These are phyloP conservation scores for Cladosporium sp. DNA, from an alignment of 2,329 filamentous ascomycete genomes.

Conservation along the genomic window DNA sequence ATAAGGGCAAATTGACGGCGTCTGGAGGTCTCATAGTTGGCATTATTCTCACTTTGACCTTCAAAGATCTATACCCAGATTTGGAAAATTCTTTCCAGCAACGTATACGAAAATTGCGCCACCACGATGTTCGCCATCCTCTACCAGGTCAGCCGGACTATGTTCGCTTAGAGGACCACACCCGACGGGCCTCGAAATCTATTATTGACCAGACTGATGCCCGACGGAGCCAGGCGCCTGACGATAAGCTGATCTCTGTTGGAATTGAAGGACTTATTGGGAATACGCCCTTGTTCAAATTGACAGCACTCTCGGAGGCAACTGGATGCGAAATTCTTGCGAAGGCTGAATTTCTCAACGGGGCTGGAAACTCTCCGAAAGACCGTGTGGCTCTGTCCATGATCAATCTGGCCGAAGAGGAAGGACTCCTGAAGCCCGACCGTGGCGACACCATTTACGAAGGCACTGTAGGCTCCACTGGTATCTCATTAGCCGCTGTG, in stretches of 20 bases:
- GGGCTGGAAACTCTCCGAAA: constrained; percentile 88
- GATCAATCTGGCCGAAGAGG: constrained; percentile 74
- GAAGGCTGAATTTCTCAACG: constrained; percentile 95
- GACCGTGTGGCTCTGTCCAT: constrained; percentile 90
- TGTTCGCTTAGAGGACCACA: constrained; percentile 36
- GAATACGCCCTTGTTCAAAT: constrained; percentile 82
- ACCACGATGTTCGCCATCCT: constrained; percentile 23
- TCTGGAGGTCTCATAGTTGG: constrained; percentile 63
- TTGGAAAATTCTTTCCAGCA: constrained; percentile 62
- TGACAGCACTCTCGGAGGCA: constrained; percentile 77
- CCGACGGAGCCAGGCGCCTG: constrained; percentile 14
- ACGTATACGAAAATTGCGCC: constrained; percentile 24
- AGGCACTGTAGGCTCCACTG: constrained; percentile 92
- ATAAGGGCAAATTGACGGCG: constrained; percentile 30
- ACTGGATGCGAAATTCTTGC: constrained; percentile 87
- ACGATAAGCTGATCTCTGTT: constrained; percentile 52
- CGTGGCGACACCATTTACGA: constrained; percentile 95
- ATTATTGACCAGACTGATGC: constrained; percentile 10
- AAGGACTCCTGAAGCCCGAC: constrained; percentile 69
- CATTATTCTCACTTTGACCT: constrained; percentile 67
- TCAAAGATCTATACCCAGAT: constrained; percentile 76
- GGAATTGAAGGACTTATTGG: constrained; percentile 92
- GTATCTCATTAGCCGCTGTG: constrained; percentile 87
- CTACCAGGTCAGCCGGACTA: constrained; percentile 26
- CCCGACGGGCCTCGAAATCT: constrained; percentile 11